A percentile compares a stretch with the other conserved stretches of the same genome.
Conservation (phyloP, 768 basidiomycete species). For the Scleroderma bovista region DNA sequence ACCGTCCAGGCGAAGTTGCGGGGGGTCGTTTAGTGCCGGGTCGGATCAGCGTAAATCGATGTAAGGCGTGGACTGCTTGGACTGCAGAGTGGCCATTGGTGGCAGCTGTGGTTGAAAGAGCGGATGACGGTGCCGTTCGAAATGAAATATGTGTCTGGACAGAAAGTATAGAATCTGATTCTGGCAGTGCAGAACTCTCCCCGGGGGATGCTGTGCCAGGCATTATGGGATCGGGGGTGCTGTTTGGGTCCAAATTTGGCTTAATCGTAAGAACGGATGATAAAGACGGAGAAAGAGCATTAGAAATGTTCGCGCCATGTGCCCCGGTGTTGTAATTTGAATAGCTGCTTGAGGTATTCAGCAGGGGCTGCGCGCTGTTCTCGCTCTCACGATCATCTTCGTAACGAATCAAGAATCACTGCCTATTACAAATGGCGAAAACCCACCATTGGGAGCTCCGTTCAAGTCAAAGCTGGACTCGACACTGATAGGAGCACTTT, state of each 20-base stretch:
- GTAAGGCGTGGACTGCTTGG: slow-evolving; percentile 52
- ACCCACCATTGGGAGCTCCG: slow-evolving; percentile 32
- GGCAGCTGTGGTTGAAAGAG: slow-evolving; percentile 53
- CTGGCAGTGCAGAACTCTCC: slow-evolving; percentile 34
- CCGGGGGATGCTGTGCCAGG: slow-evolving; percentile 29
- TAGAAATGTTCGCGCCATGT: slow-evolving; percentile 36
- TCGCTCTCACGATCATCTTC: slow-evolving; percentile 34
- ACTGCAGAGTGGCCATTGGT: slow-evolving; percentile 77
- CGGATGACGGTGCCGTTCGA: slow-evolving; percentile 52
- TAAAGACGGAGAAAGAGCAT: slow-evolving; percentile 44
- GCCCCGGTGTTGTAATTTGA: slow-evolving; percentile 65
- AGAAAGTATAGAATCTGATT: slow-evolving; percentile 46
- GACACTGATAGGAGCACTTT: slow-evolving; percentile 43
- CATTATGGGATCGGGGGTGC: slow-evolving; percentile 35
- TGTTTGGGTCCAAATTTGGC: slow-evolving; percentile 47
- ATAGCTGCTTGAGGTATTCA: slow-evolving; percentile 40
- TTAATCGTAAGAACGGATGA: slow-evolving; percentile 74
- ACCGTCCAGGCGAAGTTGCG: slow-evolving; percentile 24
- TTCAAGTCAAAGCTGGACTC: slow-evolving; percentile 46
- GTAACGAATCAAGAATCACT: slow-evolving; percentile 10
- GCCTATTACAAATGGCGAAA: slow-evolving; percentile 1
- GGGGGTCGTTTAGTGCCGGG: slow-evolving; percentile 59
- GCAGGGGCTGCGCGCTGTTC: slow-evolving; percentile 51
- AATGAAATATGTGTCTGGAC: slow-evolving; percentile 44
- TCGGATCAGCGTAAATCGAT: slow-evolving; percentile 84